Conservation (phyloP, 352 stramenopile genomes). For the Phytophthora cryptogea region DNA sequence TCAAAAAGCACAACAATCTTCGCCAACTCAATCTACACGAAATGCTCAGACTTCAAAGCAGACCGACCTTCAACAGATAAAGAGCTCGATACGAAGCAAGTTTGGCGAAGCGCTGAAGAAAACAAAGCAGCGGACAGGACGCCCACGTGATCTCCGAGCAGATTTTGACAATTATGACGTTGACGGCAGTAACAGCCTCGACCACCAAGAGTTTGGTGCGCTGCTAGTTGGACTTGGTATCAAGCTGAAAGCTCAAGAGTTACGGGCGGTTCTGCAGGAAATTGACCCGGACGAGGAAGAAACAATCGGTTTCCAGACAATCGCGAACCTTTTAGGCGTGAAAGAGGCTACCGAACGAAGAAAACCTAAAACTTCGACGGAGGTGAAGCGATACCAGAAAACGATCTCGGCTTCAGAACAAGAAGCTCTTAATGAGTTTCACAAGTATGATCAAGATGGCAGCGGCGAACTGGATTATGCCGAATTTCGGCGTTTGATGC, state of each 20-base stretch:
- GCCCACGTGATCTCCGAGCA: slow-evolving; percentile 22
- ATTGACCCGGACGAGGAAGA: slow-evolving; percentile 53
- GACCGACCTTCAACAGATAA: slow-evolving; percentile 26
- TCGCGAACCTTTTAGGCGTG: slow-evolving; percentile 30
- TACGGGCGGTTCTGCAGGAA: slow-evolving; percentile 40
- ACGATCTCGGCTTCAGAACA: neutral
- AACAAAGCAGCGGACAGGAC: slow-evolving; percentile 24
- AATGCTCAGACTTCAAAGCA: slow-evolving; percentile 10
- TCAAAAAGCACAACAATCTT: neutral
- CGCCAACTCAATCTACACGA: slow-evolving; percentile 6
- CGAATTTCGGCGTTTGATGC: slow-evolving; percentile 59
- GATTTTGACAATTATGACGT: slow-evolving; percentile 61
- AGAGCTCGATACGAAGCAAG: slow-evolving; percentile 29
- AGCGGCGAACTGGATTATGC: slow-evolving; percentile 56
- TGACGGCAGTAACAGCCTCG: slow-evolving; percentile 49
- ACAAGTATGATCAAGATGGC: slow-evolving; percentile 43
- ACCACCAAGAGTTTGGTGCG: slow-evolving; percentile 66
- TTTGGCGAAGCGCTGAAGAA: slow-evolving; percentile 33
- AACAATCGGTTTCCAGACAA: slow-evolving; percentile 54
- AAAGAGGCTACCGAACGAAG: neutral
- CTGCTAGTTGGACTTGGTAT: slow-evolving; percentile 61
- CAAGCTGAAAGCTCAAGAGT: slow-evolving; percentile 50
- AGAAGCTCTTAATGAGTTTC: slow-evolving; percentile 29
- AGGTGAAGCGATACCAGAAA: slow-evolving; percentile 7
- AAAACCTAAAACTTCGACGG: slow-evolving; percentile 3